These are phyloP conservation scores for Daedalea quercina DNA, from an alignment of 768 basidiomycete genomes.

Conservation along the genomic window DNA sequence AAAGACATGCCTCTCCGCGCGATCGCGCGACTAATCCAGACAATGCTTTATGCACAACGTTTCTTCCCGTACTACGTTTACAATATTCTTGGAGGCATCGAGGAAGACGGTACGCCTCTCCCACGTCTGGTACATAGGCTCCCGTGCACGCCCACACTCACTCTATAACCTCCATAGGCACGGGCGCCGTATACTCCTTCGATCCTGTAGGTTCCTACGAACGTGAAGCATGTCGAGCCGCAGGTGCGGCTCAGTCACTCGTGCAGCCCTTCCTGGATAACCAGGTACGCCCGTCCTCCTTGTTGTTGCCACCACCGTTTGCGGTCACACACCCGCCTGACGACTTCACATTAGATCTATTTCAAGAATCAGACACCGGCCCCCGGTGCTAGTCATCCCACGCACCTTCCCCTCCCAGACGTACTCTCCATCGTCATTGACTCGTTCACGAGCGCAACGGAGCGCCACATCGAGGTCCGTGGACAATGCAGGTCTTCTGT, in stretches of 20 bases:
- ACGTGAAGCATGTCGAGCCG: constrained; percentile 93
- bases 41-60: constrained; percentile 92
- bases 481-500: background rate
- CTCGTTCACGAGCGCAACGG: constrained; percentile 95
- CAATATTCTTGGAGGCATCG: constrained; percentile 93
- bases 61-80: constrained; percentile 99
- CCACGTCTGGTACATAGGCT: background rate
- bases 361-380: constrained; percentile 90
- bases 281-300: constrained; percentile 55
- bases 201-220: constrained; percentile 99
- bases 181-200: constrained; percentile 98
- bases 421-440: constrained; percentile 89
- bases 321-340: background rate
- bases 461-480: constrained; percentile 92
- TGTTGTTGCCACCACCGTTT: background rate
- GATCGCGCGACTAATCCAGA: constrained; percentile 97
- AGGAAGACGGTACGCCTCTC: constrained; percentile 81
- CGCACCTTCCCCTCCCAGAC: constrained; percentile 71
- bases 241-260: constrained; percentile 90
- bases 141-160: constrained; percentile 12
- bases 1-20: constrained; percentile 96
- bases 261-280: constrained; percentile 98
- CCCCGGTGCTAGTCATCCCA: constrained; percentile 66
- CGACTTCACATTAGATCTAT: constrained; percentile 64
- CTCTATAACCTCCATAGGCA: constrained; percentile 40